phyloP scores from a whole-genome alignment of 306 rosid species.

The Herpetospermum pedunculosum region DNA sequence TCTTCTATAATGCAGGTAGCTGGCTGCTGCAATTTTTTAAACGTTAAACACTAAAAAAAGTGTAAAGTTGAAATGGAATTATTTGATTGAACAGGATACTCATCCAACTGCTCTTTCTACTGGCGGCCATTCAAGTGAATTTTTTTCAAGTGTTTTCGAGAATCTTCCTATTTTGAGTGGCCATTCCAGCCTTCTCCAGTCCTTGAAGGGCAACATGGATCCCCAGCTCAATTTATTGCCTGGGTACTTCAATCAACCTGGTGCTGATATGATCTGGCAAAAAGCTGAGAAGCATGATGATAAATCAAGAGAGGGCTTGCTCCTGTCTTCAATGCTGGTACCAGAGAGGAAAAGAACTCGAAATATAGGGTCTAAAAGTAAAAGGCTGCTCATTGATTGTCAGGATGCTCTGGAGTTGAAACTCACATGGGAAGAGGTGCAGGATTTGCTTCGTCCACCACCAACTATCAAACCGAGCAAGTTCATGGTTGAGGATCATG shows the following conservation, averaged over 20 bases:
- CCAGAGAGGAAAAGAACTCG: constrained; percentile 84
- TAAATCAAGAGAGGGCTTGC: constrained; percentile 57
- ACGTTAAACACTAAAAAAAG: constrained; percentile 22
- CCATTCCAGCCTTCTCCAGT: constrained; percentile 92
- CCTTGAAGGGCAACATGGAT: constrained; percentile 72
- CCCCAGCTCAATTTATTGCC: constrained; percentile 56
- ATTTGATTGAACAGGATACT: constrained; percentile 62
- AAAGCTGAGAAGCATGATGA: constrained; percentile 56
- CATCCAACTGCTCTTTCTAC: constrained; percentile 63
- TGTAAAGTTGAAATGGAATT: constrained; percentile 30
- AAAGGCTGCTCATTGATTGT: constrained; percentile 89
- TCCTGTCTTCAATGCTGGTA: constrained; percentile 44
- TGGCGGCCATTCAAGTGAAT: constrained; percentile 78
- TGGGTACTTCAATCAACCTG: constrained; percentile 53
- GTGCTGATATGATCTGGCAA: constrained; percentile 65
- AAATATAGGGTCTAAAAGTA: constrained; percentile 89
- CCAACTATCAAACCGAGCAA: constrained; percentile 80
- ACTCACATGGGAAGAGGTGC: constrained; percentile 98
- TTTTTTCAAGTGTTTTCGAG: constrained; percentile 80
- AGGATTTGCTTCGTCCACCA: constrained; percentile 93
- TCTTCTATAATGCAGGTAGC: constrained; percentile 69
- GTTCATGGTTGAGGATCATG: constrained; percentile 76
- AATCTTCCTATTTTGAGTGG: constrained; percentile 88
- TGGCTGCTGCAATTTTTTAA: constrained; percentile 25
- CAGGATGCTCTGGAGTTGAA: constrained; percentile 85